These are phyloP conservation scores for Coprinellus aureogranulatus DNA, from an alignment of 768 basidiomycete genomes.

Conservation along the genomic window DNA sequence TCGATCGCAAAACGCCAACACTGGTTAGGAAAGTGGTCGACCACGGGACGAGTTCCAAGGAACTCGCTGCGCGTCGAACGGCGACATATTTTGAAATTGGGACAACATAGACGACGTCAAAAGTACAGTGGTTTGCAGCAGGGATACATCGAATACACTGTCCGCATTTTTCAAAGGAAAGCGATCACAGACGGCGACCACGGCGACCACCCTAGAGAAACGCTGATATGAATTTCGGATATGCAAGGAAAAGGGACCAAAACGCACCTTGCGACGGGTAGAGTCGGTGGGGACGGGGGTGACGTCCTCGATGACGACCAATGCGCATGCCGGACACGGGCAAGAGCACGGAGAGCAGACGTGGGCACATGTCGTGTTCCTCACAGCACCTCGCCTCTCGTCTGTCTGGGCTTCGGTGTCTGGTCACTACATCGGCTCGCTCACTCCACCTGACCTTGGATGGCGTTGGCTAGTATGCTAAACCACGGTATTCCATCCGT, in stretches of 20 bases:
- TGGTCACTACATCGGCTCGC: too few species aligned
- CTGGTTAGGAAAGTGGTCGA: slow-evolving; percentile 42
- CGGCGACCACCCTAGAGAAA: slow-evolving; percentile 87
- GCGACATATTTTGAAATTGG: slow-evolving; percentile 62
- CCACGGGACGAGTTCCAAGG: slow-evolving; percentile 70
- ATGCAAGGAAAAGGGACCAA: background rate
- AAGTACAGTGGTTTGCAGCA: slow-evolving; percentile 12
- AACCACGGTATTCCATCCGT: too few species aligned
- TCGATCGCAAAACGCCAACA: slow-evolving; percentile 4
- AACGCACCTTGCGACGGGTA: slow-evolving; percentile 88
- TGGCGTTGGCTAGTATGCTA: too few species aligned
- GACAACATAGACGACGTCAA: slow-evolving; percentile 21
- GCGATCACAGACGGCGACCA: slow-evolving; percentile 85
- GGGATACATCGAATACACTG: slow-evolving; percentile 16
- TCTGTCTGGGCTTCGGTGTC: too few species aligned
- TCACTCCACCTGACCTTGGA: too few species aligned
- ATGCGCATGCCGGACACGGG: slow-evolving; percentile 98
- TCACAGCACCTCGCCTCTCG: too few species aligned
- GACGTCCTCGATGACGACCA: slow-evolving; percentile 96
- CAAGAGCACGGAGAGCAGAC: slow-evolving; percentile 95
- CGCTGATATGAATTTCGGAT: background rate
- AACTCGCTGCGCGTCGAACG: slow-evolving; percentile 82
- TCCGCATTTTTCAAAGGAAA: slow-evolving; percentile 16
- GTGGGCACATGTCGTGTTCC: too few species aligned
- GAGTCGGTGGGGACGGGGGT: slow-evolving; percentile 97